Conservation (phyloP, 2,329 filamentous ascomycete species). For the Colletotrichum karsti region DNA sequence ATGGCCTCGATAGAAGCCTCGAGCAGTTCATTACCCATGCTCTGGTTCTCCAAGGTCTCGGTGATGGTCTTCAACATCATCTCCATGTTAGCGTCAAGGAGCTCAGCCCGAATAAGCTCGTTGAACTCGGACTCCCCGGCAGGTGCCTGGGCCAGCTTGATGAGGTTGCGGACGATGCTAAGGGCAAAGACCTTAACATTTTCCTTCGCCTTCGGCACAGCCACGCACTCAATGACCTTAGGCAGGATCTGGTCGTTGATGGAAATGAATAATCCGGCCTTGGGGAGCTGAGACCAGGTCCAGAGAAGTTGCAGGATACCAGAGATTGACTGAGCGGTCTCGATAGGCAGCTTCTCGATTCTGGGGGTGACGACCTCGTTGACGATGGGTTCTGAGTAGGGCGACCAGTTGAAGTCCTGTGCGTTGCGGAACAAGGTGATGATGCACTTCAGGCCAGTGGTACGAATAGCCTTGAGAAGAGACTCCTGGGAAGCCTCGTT, state of each 20-base stretch:
- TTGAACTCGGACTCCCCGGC: slow-evolving; percentile 63
- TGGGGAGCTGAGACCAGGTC: slow-evolving; percentile 78
- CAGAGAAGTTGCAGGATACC: slow-evolving; percentile 82
- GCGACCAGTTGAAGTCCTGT: slow-evolving; percentile 74
- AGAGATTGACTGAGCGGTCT: slow-evolving; percentile 91
- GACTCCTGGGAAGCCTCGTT: slow-evolving; percentile 59
- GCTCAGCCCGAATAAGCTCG: slow-evolving; percentile 61
- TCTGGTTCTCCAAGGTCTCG: slow-evolving; percentile 67
- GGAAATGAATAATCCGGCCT: slow-evolving; percentile 73
- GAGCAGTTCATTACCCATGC: slow-evolving; percentile 76
- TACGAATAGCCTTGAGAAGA: slow-evolving; percentile 72
- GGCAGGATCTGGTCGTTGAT: slow-evolving; percentile 71
- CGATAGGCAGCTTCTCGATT: slow-evolving; percentile 79
- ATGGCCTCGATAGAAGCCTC: slow-evolving; percentile 82
- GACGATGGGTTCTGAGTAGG: slow-evolving; percentile 76
- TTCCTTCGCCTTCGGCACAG: slow-evolving; percentile 79
- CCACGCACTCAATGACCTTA: slow-evolving; percentile 77
- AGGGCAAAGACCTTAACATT: slow-evolving; percentile 87
- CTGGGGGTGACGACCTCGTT: slow-evolving; percentile 80
- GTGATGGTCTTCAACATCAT: slow-evolving; percentile 74
- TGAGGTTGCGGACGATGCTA: slow-evolving; percentile 75
- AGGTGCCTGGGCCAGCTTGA: slow-evolving; percentile 66
- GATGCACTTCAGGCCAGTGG: slow-evolving; percentile 83
- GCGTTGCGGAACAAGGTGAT: slow-evolving; percentile 80
- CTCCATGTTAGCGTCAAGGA: slow-evolving; percentile 66